phyloP scores from a whole-genome alignment of 345 rosid genomes.

The Gossypium turneri region DNA sequence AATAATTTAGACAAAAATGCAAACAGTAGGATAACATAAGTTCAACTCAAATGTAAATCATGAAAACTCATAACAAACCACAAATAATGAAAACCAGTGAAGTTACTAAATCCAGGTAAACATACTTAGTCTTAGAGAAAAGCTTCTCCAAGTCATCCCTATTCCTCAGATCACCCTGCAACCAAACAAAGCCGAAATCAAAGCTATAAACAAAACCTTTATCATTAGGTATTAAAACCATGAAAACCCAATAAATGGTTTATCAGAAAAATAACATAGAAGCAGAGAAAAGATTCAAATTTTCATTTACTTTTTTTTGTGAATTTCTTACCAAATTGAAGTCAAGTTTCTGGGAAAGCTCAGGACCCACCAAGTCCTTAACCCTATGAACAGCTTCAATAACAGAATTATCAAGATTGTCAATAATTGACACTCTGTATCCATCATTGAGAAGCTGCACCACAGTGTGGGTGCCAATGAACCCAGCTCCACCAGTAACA shows the following conservation, averaged over 20 bases:
- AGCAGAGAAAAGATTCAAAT: no score
- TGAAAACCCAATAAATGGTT: not conserved
- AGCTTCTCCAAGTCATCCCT: slow-evolving; percentile 80
- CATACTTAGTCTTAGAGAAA: slow-evolving; percentile 62
- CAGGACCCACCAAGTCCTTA: slow-evolving; percentile 69
- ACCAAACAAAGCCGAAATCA: slow-evolving; percentile 16
- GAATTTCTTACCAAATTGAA: slow-evolving; percentile 52
- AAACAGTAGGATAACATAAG: slow-evolving; percentile 12
- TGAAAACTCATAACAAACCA: no score
- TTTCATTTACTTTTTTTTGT: not conserved
- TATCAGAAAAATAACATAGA: not conserved
- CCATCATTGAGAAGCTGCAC: slow-evolving; percentile 85
- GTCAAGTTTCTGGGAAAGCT: slow-evolving; percentile 64
- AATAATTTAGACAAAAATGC: slow-evolving; percentile 18
- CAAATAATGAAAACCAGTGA: not conserved
- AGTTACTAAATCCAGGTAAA: not conserved
- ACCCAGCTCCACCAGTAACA: slow-evolving; percentile 98
- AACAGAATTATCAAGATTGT: slow-evolving; percentile 79
- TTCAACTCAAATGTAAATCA: not conserved
- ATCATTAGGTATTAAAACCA: not conserved
- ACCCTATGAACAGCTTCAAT: slow-evolving; percentile 75
- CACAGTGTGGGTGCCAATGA: slow-evolving; percentile 87
- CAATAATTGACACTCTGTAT: slow-evolving; percentile 73
- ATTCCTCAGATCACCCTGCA: slow-evolving; percentile 89
- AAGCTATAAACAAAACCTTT: not conserved